Base-by-base conservation (phyloP, 768 basidiomycete species). In the Pulveroboletus ravenelii region DNA sequence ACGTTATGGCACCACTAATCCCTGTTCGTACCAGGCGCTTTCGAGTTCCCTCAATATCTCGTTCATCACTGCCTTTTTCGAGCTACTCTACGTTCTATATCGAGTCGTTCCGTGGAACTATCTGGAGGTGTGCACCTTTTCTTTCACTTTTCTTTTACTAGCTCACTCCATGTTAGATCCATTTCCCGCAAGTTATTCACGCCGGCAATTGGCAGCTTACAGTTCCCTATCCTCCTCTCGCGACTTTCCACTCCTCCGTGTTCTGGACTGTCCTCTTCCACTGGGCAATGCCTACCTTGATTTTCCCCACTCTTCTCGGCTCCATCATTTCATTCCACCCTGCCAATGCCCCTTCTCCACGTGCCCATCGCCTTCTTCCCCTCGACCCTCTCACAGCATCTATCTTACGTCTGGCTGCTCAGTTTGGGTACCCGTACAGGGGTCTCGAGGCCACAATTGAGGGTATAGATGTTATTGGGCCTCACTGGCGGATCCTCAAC, bases 41-140 rank as follows among this genome's bases (percentile, higher is more conserved):
- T 87, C 86, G n/a, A 80, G 79, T 54, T 80, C 85, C 1, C 72
- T 71, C 34, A 81, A 82, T 51, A 80, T 87, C 39, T 81, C 78
- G 72, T 72, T 73, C 17, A 53, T 82, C 38, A 81, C 81, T 0
- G 74, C 77, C 7, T 45, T 81, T 9, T 55, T 74, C 15, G 86
- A 87, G 61, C 61, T 85, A 6, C 17, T 79, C 1, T 79, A 77
- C 53, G 70, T 87, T 35, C 58, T 85, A 14, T 71, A 69, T 41
- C 66, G 62, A 12, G 70, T 82, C 20, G 71, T 82, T 44, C 83
- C 84, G 0, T 85, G 81, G 80, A 64, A 71, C 48, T 55, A 55
- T 12, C 47, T 70, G n/a, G 61, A 68, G 61, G 80, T 82, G 53
- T 41, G 75, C 23, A 6, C 10, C 1, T 25, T 31, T 3, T 6